phyloP scores from a whole-genome alignment of 2,329 filamentous ascomycete genomes.

The Claviceps africana region DNA sequence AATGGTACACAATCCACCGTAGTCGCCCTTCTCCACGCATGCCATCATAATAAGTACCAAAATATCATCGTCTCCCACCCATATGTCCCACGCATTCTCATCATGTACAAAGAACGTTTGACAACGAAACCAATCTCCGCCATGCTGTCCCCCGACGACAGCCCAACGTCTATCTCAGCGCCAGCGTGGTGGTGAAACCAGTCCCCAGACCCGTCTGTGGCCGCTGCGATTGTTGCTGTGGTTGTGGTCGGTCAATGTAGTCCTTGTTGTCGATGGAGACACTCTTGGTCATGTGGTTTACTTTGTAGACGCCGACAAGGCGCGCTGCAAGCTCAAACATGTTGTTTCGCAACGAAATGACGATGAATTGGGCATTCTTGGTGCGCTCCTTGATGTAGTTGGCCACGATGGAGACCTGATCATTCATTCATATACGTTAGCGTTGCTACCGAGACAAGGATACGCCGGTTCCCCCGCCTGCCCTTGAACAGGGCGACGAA shows the following conservation, averaged over 20 bases:
- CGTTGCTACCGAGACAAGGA: background rate
- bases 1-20: background rate
- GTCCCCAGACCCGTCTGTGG: constrained; percentile 13
- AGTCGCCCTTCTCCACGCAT: background rate
- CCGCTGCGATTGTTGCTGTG: constrained; percentile 17
- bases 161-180: constrained; percentile 16
- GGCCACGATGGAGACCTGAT: constrained; percentile 84
- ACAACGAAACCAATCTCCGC: background rate
- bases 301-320: constrained; percentile 95
- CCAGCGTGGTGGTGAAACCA: constrained; percentile 21
- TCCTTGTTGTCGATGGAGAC: constrained; percentile 78
- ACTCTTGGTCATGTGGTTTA: constrained; percentile 96
- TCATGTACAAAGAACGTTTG: constrained; percentile 1
- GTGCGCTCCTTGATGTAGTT: constrained; percentile 98
- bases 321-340: constrained; percentile 98
- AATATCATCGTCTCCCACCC: background rate
- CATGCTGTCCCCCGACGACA: background rate
- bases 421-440: background rate
- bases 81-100: background rate
- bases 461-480: too few species aligned
- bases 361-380: constrained; percentile 98
- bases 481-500: background rate
- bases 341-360: constrained; percentile 95
- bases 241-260: constrained; percentile 41
- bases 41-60: background rate